Base-by-base conservation (phyloP, 169 alveolate genomes). In the Plasmodium coatneyi region DNA sequence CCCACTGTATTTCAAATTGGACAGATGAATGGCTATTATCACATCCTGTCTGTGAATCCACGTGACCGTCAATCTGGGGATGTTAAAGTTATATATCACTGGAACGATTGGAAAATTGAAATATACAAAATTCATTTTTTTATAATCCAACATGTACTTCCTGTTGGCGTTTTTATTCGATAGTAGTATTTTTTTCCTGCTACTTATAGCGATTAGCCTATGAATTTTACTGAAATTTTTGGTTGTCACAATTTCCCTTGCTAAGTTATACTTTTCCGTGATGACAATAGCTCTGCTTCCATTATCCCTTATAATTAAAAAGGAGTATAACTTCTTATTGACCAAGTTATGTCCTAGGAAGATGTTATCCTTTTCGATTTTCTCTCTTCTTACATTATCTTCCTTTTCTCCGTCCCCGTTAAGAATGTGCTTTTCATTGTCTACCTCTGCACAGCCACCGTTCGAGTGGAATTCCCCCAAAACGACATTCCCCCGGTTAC, bases 11-110 rank as follows among this genome's bases (percentile, higher is more conserved):
- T 93, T 36, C 49, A 95, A 52, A 49, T 95, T 93, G 16, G 96
- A 93, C 30, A 96, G 87, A 56, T 96, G 97, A 28, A 95, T 83
- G 6, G 97, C 97, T 72, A 96, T 84, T 28, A 96, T 84, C 74
- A 96, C 95, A 79, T 93, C 96, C 84, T 94, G 92, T 43, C 96
- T 96, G 32, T 93, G 96, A 39, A 95, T 87, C 92, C 96, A 80
- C 52, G 97, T 96, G 9, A 95, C 81, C 3, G 97, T 95, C 54
- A 96, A 83, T 78, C 96, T 95, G n/a, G 97, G 97, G 0, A 95
- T 91, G 56, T 82, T 84, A 76, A 96, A 76, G 12, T 86, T 95
- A 70, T 95, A 93, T 79, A 71, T 71, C 5, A 96, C 92, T 49
- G 82, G 92, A 6, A 95, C 82, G 46, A 78, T 87, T 22, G 93